These are phyloP conservation scores for Pelargonium myrrhifolium DNA, from an alignment of 441 rosid genomes.

Conservation along the genomic window DNA sequence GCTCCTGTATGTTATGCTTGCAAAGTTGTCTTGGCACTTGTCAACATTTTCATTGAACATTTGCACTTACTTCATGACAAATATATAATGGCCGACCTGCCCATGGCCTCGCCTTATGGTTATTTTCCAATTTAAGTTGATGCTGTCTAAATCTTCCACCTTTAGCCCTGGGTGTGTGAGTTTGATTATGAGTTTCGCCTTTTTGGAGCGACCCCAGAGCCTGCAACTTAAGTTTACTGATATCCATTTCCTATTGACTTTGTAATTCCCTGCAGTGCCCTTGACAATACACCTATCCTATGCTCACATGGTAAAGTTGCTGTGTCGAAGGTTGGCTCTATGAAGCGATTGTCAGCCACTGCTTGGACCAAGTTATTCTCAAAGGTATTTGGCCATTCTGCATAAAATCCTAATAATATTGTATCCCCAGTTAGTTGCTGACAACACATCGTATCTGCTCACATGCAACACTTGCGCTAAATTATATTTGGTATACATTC, in stretches of 20 bases:
- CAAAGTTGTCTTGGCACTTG: not conserved
- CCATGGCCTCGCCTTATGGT: not conserved
- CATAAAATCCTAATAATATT: not conserved
- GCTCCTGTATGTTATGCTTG: slow-evolving; percentile 9
- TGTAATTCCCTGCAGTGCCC: slow-evolving; percentile 37
- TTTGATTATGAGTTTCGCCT: slow-evolving; percentile 1
- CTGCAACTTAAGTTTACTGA: slow-evolving; percentile 7
- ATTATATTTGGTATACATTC: not conserved
- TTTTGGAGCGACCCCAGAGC: not conserved
- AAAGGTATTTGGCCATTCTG: slow-evolving; percentile 44
- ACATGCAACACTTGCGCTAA: slow-evolving; percentile 6
- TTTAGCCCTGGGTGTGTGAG: slow-evolving; percentile 1
- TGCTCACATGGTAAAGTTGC: slow-evolving; percentile 85
- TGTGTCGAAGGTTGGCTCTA: slow-evolving; percentile 52
- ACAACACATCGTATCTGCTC: not conserved
- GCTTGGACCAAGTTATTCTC: slow-evolving; percentile 72
- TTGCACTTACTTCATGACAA: not conserved
- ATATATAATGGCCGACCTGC: not conserved
- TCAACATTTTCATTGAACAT: not conserved
- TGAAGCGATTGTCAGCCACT: slow-evolving; percentile 70
- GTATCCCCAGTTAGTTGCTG: slow-evolving; percentile 6
- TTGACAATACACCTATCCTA: slow-evolving; percentile 71
- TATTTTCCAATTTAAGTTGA: not conserved
- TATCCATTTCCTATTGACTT: not conserved
- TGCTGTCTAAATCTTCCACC: not conserved